A percentile compares a stretch with the other conserved stretches of the same genome.
Conservation (phyloP, 192 early-diverging fungal genomes). For the Gaertneriomyces semiglobifer region DNA sequence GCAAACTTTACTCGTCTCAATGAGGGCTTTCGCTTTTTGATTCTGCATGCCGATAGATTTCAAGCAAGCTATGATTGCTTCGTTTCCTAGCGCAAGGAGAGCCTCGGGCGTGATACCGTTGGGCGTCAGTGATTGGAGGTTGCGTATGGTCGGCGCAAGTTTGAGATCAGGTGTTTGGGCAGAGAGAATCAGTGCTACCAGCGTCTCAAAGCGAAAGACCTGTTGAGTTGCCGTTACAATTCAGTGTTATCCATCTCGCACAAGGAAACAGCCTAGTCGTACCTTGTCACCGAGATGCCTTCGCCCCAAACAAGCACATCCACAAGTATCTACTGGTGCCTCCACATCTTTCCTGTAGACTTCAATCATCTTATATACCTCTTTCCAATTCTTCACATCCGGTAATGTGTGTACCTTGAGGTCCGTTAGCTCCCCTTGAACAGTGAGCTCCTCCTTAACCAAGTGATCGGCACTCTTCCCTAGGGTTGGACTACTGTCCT, state of each 20-base stretch:
- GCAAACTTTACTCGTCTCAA: conserved; percentile 72
- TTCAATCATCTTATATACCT: conserved; percentile 3
- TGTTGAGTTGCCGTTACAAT: conserved; percentile 14
- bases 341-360: conserved; percentile 5
- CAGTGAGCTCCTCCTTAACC: too few relatives aligned
- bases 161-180: conserved; percentile 91
- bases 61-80: conserved; percentile 69
- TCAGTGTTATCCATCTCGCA: neutral
- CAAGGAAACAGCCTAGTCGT: neutral
- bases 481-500: too few relatives aligned
- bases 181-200: conserved; percentile 84
- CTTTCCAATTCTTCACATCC: neutral
- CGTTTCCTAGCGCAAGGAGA: conserved; percentile 58
- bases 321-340: conserved; percentile 18
- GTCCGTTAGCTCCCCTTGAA: too few relatives aligned
- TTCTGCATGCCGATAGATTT: conserved; percentile 86
- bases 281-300: conserved; percentile 20
- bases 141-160: conserved; percentile 72
- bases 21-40: conserved; percentile 78
- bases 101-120: conserved; percentile 69
- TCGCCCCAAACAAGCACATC: conserved; percentile 14
- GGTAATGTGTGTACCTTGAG: too few relatives aligned
- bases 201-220: conserved; percentile 75
- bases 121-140: conserved; percentile 58
- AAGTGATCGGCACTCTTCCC: too few relatives aligned